These are phyloP conservation scores for Xylariaceae sp. DNA, from an alignment of 2,329 filamentous ascomycete species.

Conservation along the genomic window DNA sequence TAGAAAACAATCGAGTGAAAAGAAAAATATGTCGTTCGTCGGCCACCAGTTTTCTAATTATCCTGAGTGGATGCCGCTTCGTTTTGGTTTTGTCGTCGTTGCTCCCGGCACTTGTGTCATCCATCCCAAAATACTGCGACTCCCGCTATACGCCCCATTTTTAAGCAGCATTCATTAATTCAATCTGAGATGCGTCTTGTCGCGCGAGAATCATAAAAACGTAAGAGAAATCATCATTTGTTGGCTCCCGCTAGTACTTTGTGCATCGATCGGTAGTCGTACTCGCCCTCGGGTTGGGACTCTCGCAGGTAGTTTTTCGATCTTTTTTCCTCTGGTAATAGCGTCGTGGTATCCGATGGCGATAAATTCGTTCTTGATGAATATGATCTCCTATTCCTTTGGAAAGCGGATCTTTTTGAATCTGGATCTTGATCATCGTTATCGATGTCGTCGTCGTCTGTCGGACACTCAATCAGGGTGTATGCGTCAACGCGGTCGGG, in stretches of 20 bases:
- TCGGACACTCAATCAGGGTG: constrained; percentile 18
- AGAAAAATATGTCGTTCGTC: constrained; percentile 12
- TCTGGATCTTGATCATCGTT: not conserved
- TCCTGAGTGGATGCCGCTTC: constrained; percentile 10
- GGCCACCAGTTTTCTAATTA: constrained; percentile 7
- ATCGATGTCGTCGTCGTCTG: constrained; percentile 16
- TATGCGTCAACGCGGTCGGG: constrained; percentile 13
- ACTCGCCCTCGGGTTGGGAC: constrained; percentile 18
- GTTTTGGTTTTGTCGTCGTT: constrained; percentile 7
- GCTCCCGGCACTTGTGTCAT: constrained; percentile 12
- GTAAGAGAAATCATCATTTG: constrained; percentile 21
- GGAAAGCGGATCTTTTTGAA: constrained; percentile 6
- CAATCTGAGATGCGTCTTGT: constrained; percentile 12
- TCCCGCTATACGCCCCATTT: constrained; percentile 27
- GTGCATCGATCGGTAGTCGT: constrained; percentile 30
- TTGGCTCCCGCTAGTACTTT: constrained; percentile 28
- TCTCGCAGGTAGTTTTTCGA: constrained; percentile 1
- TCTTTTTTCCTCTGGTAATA: constrained; percentile 13
- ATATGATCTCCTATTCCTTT: constrained; percentile 12
- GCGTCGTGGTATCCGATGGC: constrained; percentile 5
- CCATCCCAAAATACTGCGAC: constrained; percentile 13
- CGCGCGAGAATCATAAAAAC: not conserved
- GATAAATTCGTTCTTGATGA: not conserved
- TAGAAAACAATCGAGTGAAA: constrained; percentile 1
- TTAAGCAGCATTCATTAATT: constrained; percentile 20